Base-by-base conservation (phyloP, 23 red algal genomes). In the Gracilaria gracilis region DNA sequence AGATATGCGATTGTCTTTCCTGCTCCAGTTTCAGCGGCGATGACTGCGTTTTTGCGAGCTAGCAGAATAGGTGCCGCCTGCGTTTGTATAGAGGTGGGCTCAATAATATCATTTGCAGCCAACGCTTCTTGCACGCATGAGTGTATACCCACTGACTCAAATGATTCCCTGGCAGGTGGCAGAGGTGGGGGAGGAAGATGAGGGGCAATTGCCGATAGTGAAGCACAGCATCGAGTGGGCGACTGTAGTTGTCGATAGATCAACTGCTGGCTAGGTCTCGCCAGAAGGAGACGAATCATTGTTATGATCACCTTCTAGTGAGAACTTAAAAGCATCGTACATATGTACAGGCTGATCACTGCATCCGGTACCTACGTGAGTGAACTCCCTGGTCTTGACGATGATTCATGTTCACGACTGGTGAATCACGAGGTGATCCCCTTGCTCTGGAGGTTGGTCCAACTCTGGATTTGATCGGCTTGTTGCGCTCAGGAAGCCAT, bases 1-100 rank as follows among this genome's bases (percentile, higher is more conserved):
- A 91, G 67, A 65, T 98, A 98, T 9, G 96, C 91, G 4, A 98
- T 80, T 32, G 91, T 98, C 73, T 98, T 98, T 29, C 96, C 96
- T 8, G 96, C 72, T 7, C 96, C 96, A 20, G 96, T 98, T 75
- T 84, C 95, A 14, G 95, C 83, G 21, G 88, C 95, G n/a, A 98
- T 57, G 15, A 94, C 38, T 11, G 79, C 70, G 25, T 81, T 82
- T 4, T 71, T 57, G 24, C 69, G 80, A 4, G 88, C n/a, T 3
- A 93, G 89, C 13, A 93, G 49, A 20, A 79, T 44, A 23, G 89
- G 79, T 14, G 33, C 25, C 0, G 89, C 61, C 2, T 35, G 54
- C 0, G 27, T 23, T 78, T 93, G 89, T 57, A 93, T 93, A 9
- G 13, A 0, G 9, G 89, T 93, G 35, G 80, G 89, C 24, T 58